phyloP scores from a whole-genome alignment of 352 stramenopile species.

The Globisporangium polare region DNA sequence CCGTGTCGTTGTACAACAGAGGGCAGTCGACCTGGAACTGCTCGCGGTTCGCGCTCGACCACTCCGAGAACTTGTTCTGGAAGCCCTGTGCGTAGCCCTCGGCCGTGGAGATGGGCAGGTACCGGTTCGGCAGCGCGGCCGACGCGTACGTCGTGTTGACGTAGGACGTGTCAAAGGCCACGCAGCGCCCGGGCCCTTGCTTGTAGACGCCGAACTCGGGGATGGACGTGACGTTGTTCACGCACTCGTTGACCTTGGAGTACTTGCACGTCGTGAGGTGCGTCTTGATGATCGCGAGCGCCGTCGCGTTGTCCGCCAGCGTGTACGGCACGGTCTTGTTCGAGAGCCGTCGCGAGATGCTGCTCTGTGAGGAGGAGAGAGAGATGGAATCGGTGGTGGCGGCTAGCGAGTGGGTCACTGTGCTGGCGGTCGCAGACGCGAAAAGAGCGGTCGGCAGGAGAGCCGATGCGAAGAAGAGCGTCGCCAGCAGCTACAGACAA shows the following conservation, averaged over 20 bases:
- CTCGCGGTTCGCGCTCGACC: slow-evolving; percentile 47
- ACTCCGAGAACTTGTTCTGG: slow-evolving; percentile 71
- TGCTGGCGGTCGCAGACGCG: not conserved
- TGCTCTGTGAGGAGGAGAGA: not conserved
- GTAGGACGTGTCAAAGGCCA: slow-evolving; percentile 63
- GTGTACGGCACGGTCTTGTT: slow-evolving; percentile 26
- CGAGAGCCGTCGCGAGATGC: slow-evolving; percentile 1
- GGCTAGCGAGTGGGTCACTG: not conserved
- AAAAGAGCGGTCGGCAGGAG: slow-evolving; percentile 30
- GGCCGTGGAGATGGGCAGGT: slow-evolving; percentile 53
- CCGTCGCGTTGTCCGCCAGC: slow-evolving; percentile 33
- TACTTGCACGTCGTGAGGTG: slow-evolving; percentile 66
- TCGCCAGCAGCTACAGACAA: slow-evolving; percentile 28
- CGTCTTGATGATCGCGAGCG: slow-evolving; percentile 31
- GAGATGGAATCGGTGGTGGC: not conserved
- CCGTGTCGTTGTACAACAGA: slow-evolving; percentile 60
- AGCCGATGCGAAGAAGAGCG: slow-evolving; percentile 30
- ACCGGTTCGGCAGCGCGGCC: slow-evolving; percentile 47
- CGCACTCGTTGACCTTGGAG: slow-evolving; percentile 52
- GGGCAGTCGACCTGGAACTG: slow-evolving; percentile 70
- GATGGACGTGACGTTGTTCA: slow-evolving; percentile 47
- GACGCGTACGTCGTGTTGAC: slow-evolving; percentile 33
- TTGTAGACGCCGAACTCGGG: slow-evolving; percentile 50
- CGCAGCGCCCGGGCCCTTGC: slow-evolving; percentile 41
- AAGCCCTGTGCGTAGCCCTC: slow-evolving; percentile 55